Percentiles rank a stretch among this genome's conserved stretches.
Evolutionary conservation across 116 monocot species (phyloP).

Genomic region (Zostera marina): DNA sequence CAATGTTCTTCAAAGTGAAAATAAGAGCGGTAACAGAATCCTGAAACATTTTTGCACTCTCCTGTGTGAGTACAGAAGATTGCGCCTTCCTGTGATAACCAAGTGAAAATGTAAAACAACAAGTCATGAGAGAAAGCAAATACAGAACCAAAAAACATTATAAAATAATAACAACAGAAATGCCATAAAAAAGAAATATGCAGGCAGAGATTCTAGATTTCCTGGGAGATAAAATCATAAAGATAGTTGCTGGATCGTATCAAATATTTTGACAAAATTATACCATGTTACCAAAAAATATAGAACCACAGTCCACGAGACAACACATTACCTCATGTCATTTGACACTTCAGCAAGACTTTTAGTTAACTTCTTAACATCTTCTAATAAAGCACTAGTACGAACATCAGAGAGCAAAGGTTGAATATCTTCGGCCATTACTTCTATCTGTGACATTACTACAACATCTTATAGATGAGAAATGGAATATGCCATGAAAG

Average conservation of each 20-base stretch:
- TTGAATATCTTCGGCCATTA: slow-evolving; percentile 61
- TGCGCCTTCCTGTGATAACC: slow-evolving; percentile 32
- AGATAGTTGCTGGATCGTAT: too few relatives aligned
- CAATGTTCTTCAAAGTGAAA: slow-evolving; percentile 69
- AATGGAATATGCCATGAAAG: neutral
- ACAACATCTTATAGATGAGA: slow-evolving; percentile 10
- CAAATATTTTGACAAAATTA: neutral
- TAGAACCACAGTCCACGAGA: neutral
- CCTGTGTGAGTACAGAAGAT: slow-evolving; percentile 39
- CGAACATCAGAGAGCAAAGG: slow-evolving; percentile 78
- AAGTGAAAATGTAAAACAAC: neutral
- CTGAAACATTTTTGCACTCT: slow-evolving; percentile 43
- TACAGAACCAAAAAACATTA: neutral
- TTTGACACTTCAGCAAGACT: slow-evolving; percentile 66
- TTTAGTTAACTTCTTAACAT: slow-evolving; percentile 69
- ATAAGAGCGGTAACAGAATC: slow-evolving; percentile 54
- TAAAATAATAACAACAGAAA: neutral
- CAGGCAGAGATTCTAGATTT: too few relatives aligned
- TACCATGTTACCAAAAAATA: neutral
- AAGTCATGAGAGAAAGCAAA: neutral
- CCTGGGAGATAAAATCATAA: too few relatives aligned
- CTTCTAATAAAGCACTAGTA: slow-evolving; percentile 52
- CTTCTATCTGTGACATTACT: slow-evolving; percentile 70
- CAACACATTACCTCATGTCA: slow-evolving; percentile 51
- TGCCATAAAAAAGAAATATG: neutral